phyloP scores from a whole-genome alignment of 2,329 filamentous ascomycete genomes.

The Hymenoscyphus occultus region DNA sequence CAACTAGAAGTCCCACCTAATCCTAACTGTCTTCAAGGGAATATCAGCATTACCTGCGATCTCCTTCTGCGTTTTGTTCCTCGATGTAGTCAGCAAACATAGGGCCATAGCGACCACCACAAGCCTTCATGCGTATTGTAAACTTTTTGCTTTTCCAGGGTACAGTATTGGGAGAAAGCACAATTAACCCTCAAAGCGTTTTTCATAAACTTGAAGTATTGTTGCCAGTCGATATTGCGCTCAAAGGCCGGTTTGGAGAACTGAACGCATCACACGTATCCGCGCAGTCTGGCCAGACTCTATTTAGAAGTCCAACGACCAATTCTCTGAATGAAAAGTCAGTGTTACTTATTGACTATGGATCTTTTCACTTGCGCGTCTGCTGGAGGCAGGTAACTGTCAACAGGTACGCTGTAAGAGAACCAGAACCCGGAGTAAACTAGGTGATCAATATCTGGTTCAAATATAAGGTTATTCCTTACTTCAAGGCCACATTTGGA shows the following conservation, averaged over 20 bases:
- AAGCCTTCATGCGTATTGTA: no score
- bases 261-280: constrained; percentile 54
- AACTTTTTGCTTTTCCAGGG: constrained; percentile 36
- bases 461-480: background rate
- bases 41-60: constrained; percentile 46
- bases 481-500: constrained; percentile 39
- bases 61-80: constrained; percentile 56
- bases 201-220: constrained; percentile 60
- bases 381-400: constrained; percentile 24
- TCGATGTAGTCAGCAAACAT: constrained; percentile 57
- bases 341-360: constrained; percentile 9
- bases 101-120: constrained; percentile 54
- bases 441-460: constrained; percentile 30
- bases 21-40: constrained; percentile 47
- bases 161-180: constrained; percentile 51
- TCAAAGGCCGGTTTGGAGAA: constrained; percentile 47
- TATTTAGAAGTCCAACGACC: constrained; percentile 45
- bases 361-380: constrained; percentile 11
- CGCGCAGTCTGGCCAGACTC: constrained; percentile 49
- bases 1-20: constrained; percentile 38
- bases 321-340: constrained; percentile 10
- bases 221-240: constrained; percentile 49
- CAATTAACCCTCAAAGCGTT: constrained; percentile 39
- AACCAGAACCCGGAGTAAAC: constrained; percentile 27
- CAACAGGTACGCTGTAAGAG: constrained; percentile 39